Conservation (phyloP, 2,329 filamentous ascomycete species). For the Fusarium metavorans region DNA sequence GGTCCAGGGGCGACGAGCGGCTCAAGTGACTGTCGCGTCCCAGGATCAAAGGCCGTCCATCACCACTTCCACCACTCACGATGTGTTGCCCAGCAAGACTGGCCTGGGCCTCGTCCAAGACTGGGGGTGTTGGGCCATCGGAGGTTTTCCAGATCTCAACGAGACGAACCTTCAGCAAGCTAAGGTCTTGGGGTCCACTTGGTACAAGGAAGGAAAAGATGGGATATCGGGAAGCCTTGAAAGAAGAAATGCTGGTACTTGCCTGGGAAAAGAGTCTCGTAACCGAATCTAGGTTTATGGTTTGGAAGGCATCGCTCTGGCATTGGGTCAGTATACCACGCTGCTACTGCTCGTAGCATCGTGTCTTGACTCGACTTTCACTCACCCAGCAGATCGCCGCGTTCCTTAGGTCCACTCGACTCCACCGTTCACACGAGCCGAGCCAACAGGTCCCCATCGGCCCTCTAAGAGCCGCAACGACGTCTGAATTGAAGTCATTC, state of each 20-base stretch:
- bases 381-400: slow-evolving; percentile 11
- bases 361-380: slow-evolving; percentile 3
- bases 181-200: slow-evolving; percentile 1
- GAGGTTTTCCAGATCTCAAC: background rate
- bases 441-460: slow-evolving; percentile 2
- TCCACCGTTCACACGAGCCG: slow-evolving; percentile 23
- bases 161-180: background rate
- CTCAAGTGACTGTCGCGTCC: background rate
- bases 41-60: background rate
- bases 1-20: background rate
- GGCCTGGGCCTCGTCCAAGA: background rate
- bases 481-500: slow-evolving; percentile 4
- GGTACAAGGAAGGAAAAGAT: background rate
- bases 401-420: slow-evolving; percentile 17
- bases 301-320: background rate
- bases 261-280: background rate
- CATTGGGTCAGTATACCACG: slow-evolving; percentile 12
- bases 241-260: slow-evolving; percentile 4
- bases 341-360: background rate
- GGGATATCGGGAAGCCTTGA: background rate
- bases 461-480: slow-evolving; percentile 23
- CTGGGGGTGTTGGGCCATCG: background rate
- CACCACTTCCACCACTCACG: background rate
- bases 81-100: background rate
- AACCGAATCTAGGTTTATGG: background rate